Conservation (phyloP, 345 rosid species). For the Citropsis articulata region DNA sequence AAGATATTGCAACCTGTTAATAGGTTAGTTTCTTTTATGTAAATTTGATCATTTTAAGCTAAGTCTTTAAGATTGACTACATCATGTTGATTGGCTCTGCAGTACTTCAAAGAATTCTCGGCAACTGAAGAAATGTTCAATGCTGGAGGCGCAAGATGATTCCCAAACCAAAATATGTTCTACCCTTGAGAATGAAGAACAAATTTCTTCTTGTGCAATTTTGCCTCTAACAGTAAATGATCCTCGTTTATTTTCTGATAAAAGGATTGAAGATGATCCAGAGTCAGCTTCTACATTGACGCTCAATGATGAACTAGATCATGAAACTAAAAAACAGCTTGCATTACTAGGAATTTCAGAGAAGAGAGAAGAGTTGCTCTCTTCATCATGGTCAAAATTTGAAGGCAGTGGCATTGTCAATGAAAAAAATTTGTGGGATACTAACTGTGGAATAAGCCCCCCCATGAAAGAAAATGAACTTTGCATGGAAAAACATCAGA, state of each 20-base stretch:
- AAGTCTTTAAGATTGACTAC: constrained; percentile 1
- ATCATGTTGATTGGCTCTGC: constrained; percentile 26
- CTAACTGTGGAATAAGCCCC: constrained; percentile 33
- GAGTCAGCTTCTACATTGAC: constrained; percentile 21
- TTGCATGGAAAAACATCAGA: constrained; percentile 59
- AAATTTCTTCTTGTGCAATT: constrained; percentile 35
- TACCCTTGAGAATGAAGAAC: constrained; percentile 36
- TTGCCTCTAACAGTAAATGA: constrained; percentile 50
- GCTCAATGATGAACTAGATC: constrained; percentile 16
- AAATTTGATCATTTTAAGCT: background rate
- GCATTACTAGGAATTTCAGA: constrained; percentile 20
- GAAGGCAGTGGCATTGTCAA: constrained; percentile 16
- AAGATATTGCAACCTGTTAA: constrained; percentile 46
- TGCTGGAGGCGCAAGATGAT: constrained; percentile 23
- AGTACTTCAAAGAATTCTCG: constrained; percentile 36
- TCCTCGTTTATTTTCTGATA: constrained; percentile 46
- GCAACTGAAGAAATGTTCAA: constrained; percentile 39
- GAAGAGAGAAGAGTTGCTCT: constrained; percentile 15
- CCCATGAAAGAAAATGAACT: constrained; percentile 66
- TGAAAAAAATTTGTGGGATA: constrained; percentile 61
- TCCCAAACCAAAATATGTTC: constrained; percentile 18
- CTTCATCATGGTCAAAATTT: constrained; percentile 22
- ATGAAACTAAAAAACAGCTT: constrained; percentile 25
- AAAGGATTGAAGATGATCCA: constrained; percentile 25
- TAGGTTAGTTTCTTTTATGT: constrained; percentile 43